Base-by-base conservation (phyloP, 192 early-diverging fungal species). In the Mycoemilia scoparia region DNA sequence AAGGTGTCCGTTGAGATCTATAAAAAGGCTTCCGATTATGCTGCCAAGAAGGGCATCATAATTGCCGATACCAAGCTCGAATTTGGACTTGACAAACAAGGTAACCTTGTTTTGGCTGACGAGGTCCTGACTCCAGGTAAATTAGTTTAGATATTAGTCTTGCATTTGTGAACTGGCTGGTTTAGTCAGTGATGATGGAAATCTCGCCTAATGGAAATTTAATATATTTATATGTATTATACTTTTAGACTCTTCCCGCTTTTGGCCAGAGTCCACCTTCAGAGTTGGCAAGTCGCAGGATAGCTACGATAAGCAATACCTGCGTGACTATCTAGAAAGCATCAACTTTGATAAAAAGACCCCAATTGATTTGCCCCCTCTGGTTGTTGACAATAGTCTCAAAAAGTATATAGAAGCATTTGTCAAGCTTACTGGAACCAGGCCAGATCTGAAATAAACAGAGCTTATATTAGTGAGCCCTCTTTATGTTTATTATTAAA, bases 11-110 rank as follows among this genome's bases (percentile, higher is more conserved):
- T 90, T 19, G 66, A 71, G 15, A 54, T 99, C 17, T 99, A 99
- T 63, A 64, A 30, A 8, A 39, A 73, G 66, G 95, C 95, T 1
- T 71, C 74, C 13, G 71, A 83, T 25, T 90, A 87, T 39, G 91
- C 91, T 2, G 32, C 54, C 3, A 51, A 54, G 19, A 73, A 71
- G 54, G 90, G 90, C 21, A 93, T 99, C 38, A 86, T 99, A 34
- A 99, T 99, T 63, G 95, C 95, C 7, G 95, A 99, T 39, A 99
- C 95, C 22, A 99, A 99, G 57, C 95, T 99, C 54, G 95, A 99
- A 62, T 99, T 99, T 73, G 95, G 95, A 36, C 72, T 85, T 6
- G 85, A 96, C 59, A 60, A 66, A 21, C 37, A 80, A 10, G 83
- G 83, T 39, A 65, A 56, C 15, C 49, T 96, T 15, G 73, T 87